Conservation (phyloP, 345 rosid species). For the Ricinus communis region DNA sequence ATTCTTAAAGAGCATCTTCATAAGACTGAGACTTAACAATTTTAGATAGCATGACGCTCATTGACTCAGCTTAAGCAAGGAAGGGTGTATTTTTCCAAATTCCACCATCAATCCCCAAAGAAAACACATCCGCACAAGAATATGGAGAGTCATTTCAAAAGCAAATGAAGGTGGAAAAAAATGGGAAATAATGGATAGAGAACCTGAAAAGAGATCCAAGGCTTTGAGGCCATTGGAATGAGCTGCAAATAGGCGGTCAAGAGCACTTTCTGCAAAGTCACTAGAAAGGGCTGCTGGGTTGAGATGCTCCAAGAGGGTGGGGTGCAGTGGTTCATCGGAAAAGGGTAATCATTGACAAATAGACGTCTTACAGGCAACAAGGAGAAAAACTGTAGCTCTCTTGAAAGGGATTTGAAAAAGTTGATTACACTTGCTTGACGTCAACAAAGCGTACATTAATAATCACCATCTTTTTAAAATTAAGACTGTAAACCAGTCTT, state of each 20-base stretch:
- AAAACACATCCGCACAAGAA: slow-evolving; percentile 77
- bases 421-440: neutral
- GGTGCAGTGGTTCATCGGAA: slow-evolving; percentile 62
- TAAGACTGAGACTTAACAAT: slow-evolving; percentile 63
- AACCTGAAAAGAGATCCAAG: slow-evolving; percentile 71
- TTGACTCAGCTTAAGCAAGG: slow-evolving; percentile 64
- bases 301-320: slow-evolving; percentile 42
- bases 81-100: slow-evolving; percentile 38
- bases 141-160: slow-evolving; percentile 82
- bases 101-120: slow-evolving; percentile 79
- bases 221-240: slow-evolving; percentile 91
- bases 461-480: neutral
- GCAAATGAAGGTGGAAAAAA: slow-evolving; percentile 51
- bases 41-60: slow-evolving; percentile 74
- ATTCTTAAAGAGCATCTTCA: slow-evolving; percentile 71
- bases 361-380: neutral
- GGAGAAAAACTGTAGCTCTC: neutral
- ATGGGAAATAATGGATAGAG: slow-evolving; percentile 37
- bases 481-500: no score
- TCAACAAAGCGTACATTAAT: slow-evolving; percentile 3
- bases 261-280: slow-evolving; percentile 54
- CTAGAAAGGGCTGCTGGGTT: slow-evolving; percentile 39
- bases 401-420: neutral
- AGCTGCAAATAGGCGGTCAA: slow-evolving; percentile 82
- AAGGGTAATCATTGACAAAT: slow-evolving; percentile 75